phyloP scores from a whole-genome alignment of 768 basidiomycete genomes.

The Pulveroboletus sp. region DNA sequence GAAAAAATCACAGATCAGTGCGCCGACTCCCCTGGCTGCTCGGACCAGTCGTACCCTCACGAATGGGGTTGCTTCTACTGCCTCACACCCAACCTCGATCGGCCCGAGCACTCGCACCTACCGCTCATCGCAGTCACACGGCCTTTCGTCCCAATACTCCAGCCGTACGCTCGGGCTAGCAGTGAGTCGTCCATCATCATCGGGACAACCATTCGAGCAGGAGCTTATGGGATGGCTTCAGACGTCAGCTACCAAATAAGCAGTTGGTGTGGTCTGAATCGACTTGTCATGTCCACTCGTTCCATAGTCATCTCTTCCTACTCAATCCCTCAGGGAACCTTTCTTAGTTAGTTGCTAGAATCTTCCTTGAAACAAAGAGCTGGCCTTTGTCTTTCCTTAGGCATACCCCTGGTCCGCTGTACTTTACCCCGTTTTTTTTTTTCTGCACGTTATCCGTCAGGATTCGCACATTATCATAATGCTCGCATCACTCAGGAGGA shows the following conservation, averaged over 20 bases:
- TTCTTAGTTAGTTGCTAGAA: constrained; percentile 27
- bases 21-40: constrained; percentile 82
- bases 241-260: constrained; percentile 33
- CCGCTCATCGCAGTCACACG: constrained; percentile 63
- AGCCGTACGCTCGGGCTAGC: constrained; percentile 70
- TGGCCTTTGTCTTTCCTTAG: constrained; percentile 30
- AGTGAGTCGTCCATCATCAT: constrained; percentile 45
- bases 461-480: constrained; percentile 35
- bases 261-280: constrained; percentile 12
- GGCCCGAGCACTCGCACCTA: constrained; percentile 63
- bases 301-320: constrained; percentile 3
- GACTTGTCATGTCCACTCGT: constrained; percentile 2
- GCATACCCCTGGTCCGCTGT: constrained; percentile 40
- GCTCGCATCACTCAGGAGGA: constrained; percentile 32
- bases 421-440: constrained; percentile 35
- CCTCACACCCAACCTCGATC: constrained; percentile 52
- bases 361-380: constrained; percentile 28
- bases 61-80: constrained; percentile 53
- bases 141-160: constrained; percentile 68
- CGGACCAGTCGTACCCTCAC: constrained; percentile 55
- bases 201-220: constrained; percentile 31
- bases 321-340: constrained; percentile 15
- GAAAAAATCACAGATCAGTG: constrained; percentile 86
- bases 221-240: constrained; percentile 36
- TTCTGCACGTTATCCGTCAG: constrained; percentile 35